Evolutionary conservation across 2,329 filamentous ascomycete genomes (phyloP), one percentile per base, ranked within the genome.

Genomic region (Penicillium sp.): DNA sequence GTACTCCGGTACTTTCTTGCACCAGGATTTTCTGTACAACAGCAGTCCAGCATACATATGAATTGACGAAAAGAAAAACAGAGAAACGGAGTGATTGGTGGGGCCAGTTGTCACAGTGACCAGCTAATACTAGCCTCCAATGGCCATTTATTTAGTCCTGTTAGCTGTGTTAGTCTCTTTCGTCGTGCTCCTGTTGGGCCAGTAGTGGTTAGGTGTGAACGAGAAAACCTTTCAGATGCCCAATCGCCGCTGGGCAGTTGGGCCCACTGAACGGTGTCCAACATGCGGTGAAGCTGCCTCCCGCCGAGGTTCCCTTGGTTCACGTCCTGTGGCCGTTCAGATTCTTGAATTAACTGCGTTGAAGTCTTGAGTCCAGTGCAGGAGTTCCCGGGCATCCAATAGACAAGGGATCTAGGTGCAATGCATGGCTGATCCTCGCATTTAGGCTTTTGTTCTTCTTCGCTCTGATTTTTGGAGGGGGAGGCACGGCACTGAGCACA

Each of bases 101-200:
- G 62, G 55, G 56, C 59, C 49, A 54, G 67, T 69, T 69, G 67
- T 60, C 67, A 69, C 63, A 69, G 67, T 68, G 65, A 69, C 65
- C 67, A 66, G 38, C 51, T 65, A 55, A 57, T 63, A 57, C 64
- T 67, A 64, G 49, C 35, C 45, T 58, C 57, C 48, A 53, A 57
- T 49, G 57, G 45, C 52, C 43, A n/a, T 48, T 49, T 42, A 42
- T 52, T 49, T 52, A 52, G 48, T 19, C 38, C 6, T 43, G 40
- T 38, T 28, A 52, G 45, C 52, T 59, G 56, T 45, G 53, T 61
- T 55, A 45, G 25, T 46, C 25, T n/a, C 54, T 42, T 43, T 46
- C 14, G 33, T 30, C 26, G 14, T 43, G 26, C n/a, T 38, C 51
- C 14, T 28, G 40, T 45, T 43, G 40, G 52, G 38, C 58, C 35